Evolutionary conservation across 805 yeast species (phyloP), one percentile per base, ranked within the genome.

Genomic region (Blastobotrys parvus): DNA sequence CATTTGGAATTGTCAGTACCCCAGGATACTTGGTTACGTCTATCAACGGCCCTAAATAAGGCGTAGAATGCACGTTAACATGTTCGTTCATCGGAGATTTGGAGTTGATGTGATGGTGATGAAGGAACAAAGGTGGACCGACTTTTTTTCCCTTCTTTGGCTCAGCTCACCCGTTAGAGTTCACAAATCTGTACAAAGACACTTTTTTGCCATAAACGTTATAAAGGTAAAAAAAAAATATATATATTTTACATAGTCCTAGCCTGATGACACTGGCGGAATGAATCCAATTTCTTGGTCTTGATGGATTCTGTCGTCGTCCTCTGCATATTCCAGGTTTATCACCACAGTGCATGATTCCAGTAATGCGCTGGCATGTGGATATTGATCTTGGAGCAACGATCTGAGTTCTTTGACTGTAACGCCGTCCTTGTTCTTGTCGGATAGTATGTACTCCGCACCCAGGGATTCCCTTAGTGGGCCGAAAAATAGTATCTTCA

Each of bases 211-310:
- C n/a, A n/a, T n/a, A n/a, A n/a, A n/a, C n/a, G n/a, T n/a, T n/a
- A n/a, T n/a, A n/a, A n/a, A n/a, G n/a, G n/a, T n/a, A n/a, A n/a
- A n/a, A n/a, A n/a, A n/a, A n/a, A n/a, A n/a, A n/a, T n/a, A n/a
- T n/a, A n/a, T n/a, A n/a, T n/a, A n/a, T n/a, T n/a, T n/a, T n/a
- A n/a, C n/a, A n/a, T n/a, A n/a, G n/a, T n/a, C n/a, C n/a, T n/a
- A 56, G 18, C 61, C 61, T 1, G 56, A 58, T 2, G 60, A 55
- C 2, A 57, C 59, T 1, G 61, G 60, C 4, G 61, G 61, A 31
- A 57, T 53, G 10, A 57, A 35, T 3, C 59, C 60, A 5, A 57
- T 45, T 34, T 57, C 60, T 35, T 38, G 36, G 2, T 35, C 39
- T 4, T 3, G 15, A 3, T 57, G 22, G 11, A 5, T 13, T 8